Conservation (phyloP, 1,284 basidiomycete genomes). For the Puccinia hordei region DNA sequence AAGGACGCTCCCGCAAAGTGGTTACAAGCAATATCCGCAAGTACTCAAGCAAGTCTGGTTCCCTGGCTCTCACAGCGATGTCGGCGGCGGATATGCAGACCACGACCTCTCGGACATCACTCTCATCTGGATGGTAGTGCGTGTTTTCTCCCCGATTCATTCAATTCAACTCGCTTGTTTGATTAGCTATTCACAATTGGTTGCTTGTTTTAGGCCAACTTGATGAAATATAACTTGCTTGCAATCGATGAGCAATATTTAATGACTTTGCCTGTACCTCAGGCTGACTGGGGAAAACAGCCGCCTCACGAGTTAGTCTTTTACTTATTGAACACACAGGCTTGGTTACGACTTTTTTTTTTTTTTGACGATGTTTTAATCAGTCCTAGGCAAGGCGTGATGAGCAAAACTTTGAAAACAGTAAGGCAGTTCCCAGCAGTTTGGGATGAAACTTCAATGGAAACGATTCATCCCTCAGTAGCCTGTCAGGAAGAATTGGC, state of each 20-base stretch:
- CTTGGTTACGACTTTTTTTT: not conserved
- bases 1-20: slow-evolving; percentile 48
- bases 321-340: not conserved
- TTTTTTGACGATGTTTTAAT: slow-evolving; percentile 1
- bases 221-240: slow-evolving; percentile 38
- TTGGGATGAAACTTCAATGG: slow-evolving; percentile 24
- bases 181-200: not conserved
- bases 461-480: slow-evolving; percentile 48
- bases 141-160: slow-evolving; percentile 6
- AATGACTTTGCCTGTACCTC: slow-evolving; percentile 16
- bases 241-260: slow-evolving; percentile 41
- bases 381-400: slow-evolving; percentile 34
- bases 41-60: slow-evolving; percentile 58
- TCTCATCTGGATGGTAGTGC: slow-evolving; percentile 57
- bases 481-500: slow-evolving; percentile 19
- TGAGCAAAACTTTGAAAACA: slow-evolving; percentile 23
- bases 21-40: slow-evolving; percentile 52
- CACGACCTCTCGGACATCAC: slow-evolving; percentile 57
- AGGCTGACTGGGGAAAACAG: slow-evolving; percentile 35
- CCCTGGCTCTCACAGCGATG: slow-evolving; percentile 56
- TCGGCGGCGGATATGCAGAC: slow-evolving; percentile 56
- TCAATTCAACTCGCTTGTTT: not conserved
- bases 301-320: slow-evolving; percentile 38
- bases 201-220: slow-evolving; percentile 31
- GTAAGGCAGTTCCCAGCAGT: slow-evolving; percentile 25